Evolutionary conservation across 148 eudicot genomes (phyloP), one percentile per base, ranked within the genome.

Genomic region (Simmondsia chinensis): DNA sequence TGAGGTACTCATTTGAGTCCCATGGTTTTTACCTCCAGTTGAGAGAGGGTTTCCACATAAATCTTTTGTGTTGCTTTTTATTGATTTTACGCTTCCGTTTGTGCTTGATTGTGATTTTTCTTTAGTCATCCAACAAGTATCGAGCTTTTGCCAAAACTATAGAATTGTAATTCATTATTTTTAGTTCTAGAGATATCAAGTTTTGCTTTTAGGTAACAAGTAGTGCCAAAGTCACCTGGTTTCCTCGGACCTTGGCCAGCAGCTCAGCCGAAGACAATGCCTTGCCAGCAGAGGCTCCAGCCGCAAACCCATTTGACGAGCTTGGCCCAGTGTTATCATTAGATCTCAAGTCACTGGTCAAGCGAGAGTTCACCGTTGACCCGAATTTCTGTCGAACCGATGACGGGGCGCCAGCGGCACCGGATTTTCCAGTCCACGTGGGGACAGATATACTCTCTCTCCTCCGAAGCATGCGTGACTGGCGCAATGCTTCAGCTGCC

Each of bases 391-490:
- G 66, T 39, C 64, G 65, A 34, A 64, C 61, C 13, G 86, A 67
- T 17, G 94, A 74, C n/a, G 97, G 97, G 24, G 81, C 97, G 35
- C 97, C 97, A 7, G 97, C 97, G 30, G 79, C 82, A 14, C 94
- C 95, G 4, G 97, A 68, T 64, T 55, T 79, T 19, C 95, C 97
- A 0, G 97, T 91, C 97, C 95, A 91, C 26, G 97, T 91, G 1
- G 97, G 97, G 20, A 85, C 38, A 1, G 97, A 48, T 36, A 85
- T 40, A 33, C 82, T 82, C 62, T 77, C 87, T 58, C 54, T 82
- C 64, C 81, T 82, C 39, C 95, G 62, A 26, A 82, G 74, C 72
- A 85, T 76, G 17, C 95, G 70, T 19, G 97, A 91, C 37, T 79
- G 79, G 18, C 94, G 85, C 35, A 91, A 62, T 26, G 97, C 97